phyloP scores from a whole-genome alignment of 1,284 basidiomycete genomes.

The Ganoderma lingzhi region DNA sequence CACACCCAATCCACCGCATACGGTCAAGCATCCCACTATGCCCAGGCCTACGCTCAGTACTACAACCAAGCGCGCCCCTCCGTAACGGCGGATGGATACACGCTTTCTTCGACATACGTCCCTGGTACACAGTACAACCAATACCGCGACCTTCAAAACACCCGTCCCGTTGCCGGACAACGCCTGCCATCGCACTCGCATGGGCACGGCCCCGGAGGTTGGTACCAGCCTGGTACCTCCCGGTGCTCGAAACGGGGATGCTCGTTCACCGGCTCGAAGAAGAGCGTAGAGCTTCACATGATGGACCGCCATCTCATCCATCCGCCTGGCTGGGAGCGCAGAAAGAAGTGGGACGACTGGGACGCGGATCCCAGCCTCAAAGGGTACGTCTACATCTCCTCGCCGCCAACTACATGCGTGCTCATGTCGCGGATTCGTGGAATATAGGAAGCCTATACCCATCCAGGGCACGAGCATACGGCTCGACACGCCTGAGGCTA shows the following conservation, averaged over 20 bases:
- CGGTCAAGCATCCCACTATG: slow-evolving; percentile 58
- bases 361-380: slow-evolving; percentile 80
- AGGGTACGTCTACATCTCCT: slow-evolving; percentile 55
- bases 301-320: slow-evolving; percentile 92
- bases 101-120: slow-evolving; percentile 59
- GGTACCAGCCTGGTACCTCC: slow-evolving; percentile 69
- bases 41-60: slow-evolving; percentile 60
- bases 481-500: slow-evolving; percentile 83
- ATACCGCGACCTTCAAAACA: not conserved
- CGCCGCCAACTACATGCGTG: not conserved
- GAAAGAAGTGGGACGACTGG: slow-evolving; percentile 68
- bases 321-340: slow-evolving; percentile 77
- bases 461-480: slow-evolving; percentile 85
- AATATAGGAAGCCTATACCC: slow-evolving; percentile 66
- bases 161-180: slow-evolving; percentile 12
- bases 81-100: slow-evolving; percentile 63
- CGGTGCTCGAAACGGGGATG: slow-evolving; percentile 78
- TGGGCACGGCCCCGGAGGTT: slow-evolving; percentile 40
- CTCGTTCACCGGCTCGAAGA: slow-evolving; percentile 76
- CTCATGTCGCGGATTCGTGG: not conserved
- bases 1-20: slow-evolving; percentile 30
- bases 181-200: slow-evolving; percentile 4
- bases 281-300: slow-evolving; percentile 84
- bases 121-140: slow-evolving; percentile 33
- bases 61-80: slow-evolving; percentile 32